phyloP scores from a whole-genome alignment of 2,329 filamentous ascomycete species.

The Pseudocercospora ulei region DNA sequence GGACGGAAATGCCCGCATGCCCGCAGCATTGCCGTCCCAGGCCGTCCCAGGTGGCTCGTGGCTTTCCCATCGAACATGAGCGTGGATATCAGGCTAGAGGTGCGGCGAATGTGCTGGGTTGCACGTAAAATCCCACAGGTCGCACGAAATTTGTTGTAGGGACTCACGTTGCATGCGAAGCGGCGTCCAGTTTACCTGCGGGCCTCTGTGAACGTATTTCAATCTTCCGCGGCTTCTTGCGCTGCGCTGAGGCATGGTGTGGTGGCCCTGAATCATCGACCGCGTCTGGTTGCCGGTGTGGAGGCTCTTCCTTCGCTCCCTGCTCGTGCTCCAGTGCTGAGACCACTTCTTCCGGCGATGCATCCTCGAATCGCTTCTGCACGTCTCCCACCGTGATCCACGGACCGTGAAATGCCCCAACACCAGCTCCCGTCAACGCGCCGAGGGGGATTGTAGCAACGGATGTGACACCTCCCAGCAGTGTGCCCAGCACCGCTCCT shows the following conservation, averaged over 20 bases:
- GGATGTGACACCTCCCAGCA: conserved; percentile 29
- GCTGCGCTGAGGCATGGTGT: background rate
- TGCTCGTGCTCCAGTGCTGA: conserved; percentile 17
- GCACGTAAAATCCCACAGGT: no score
- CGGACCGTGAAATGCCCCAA: conserved; percentile 38
- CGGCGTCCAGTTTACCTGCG: background rate
- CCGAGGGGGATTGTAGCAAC: conserved; percentile 4
- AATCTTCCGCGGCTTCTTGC: conserved; percentile 22
- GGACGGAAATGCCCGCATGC: no score
- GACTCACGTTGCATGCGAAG: background rate
- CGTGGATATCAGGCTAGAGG: no score
- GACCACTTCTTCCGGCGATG: conserved; percentile 20
- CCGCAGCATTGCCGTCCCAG: no score
- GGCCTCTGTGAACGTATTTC: conserved; percentile 12
- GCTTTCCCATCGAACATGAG: no score
- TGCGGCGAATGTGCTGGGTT: no score
- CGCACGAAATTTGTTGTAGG: background rate
- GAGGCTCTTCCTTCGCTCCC: background rate
- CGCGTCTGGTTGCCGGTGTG: background rate
- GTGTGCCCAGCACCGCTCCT: conserved; percentile 36
- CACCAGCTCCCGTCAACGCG: conserved; percentile 33
- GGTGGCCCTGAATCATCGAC: background rate
- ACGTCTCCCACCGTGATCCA: conserved; percentile 35
- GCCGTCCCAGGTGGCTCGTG: no score
- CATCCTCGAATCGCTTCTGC: conserved; percentile 18